Evolutionary conservation across 768 basidiomycete species (phyloP).

Genomic region (Albatrellus ellisii): DNA sequence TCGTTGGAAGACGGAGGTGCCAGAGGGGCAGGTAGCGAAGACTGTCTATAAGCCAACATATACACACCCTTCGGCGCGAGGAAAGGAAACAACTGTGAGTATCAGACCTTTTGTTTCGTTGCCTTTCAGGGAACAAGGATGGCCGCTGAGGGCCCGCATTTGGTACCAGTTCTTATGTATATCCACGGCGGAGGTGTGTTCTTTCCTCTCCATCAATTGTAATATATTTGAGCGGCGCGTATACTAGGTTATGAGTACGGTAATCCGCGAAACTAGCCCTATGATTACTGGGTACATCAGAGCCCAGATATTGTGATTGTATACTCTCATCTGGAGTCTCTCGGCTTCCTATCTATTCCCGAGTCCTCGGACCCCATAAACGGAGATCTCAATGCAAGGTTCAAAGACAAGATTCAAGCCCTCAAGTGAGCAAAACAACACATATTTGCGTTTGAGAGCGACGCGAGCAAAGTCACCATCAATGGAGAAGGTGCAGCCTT

Average conservation of each 20-base stretch:
- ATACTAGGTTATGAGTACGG: constrained; percentile 38
- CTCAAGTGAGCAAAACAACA: constrained; percentile 27
- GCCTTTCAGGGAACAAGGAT: neutral
- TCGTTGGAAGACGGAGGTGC: constrained; percentile 31
- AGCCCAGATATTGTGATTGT: constrained; percentile 49
- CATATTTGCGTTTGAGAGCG: constrained; percentile 27
- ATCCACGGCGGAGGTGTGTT: constrained; percentile 26
- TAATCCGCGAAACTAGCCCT: constrained; percentile 54
- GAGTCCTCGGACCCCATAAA: constrained; percentile 25
- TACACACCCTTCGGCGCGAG: constrained; percentile 40
- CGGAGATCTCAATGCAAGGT: constrained; percentile 41
- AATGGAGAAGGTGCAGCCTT: constrained; percentile 52
- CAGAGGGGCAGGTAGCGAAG: constrained; percentile 54
- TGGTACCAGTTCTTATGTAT: constrained; percentile 28
- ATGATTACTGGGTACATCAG: constrained; percentile 52
- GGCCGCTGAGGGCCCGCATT: neutral
- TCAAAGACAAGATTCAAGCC: constrained; percentile 37
- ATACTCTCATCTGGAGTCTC: constrained; percentile 49
- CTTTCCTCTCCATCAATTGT: neutral
- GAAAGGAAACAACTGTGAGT: constrained; percentile 32
- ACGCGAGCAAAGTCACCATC: constrained; percentile 29
- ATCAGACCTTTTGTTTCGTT: neutral
- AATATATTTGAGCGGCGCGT: neutral
- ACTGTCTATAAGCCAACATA: constrained; percentile 56
- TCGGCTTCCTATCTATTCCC: constrained; percentile 48